phyloP scores from a whole-genome alignment of 352 stramenopile species.

The Pythium biforme region DNA sequence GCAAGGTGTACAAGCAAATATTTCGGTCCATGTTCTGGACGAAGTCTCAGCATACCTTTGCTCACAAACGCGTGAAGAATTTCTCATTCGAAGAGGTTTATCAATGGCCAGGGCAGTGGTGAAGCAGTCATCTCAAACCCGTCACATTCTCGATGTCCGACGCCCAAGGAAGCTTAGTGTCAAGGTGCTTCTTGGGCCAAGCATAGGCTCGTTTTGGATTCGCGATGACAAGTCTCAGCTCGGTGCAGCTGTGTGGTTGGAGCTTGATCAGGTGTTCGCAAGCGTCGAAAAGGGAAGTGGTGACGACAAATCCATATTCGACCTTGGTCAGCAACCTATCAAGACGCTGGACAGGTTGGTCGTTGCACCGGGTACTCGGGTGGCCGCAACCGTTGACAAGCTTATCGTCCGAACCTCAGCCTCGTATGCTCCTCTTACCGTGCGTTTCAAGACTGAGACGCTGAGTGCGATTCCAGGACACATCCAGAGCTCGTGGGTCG shows the following conservation, averaged over 20 bases:
- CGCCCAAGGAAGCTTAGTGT: constrained; percentile 1
- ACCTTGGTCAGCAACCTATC: neutral
- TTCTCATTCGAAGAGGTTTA: neutral
- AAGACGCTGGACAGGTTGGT: constrained; percentile 45
- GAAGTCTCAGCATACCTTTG: constrained; percentile 14
- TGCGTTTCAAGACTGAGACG: constrained; percentile 41
- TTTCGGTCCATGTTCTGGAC: constrained; percentile 55
- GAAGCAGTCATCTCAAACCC: neutral
- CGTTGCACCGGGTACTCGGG: constrained; percentile 32
- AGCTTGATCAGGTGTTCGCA: constrained; percentile 60
- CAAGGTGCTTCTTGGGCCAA: constrained; percentile 71
- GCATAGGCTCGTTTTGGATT: constrained; percentile 59
- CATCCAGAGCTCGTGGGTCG: constrained; percentile 47
- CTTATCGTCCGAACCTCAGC: constrained; percentile 49
- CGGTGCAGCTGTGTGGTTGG: constrained; percentile 33
- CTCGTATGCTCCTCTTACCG: constrained; percentile 34
- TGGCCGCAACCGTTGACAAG: constrained; percentile 69
- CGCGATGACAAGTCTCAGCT: neutral
- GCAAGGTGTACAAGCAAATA: constrained; percentile 65
- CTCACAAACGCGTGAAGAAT: neutral
- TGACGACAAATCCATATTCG: constrained; percentile 14
- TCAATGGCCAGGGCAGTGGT: neutral
- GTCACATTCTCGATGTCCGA: neutral
- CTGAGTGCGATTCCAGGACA: constrained; percentile 36
- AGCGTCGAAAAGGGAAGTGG: constrained; percentile 41